Percentiles rank a stretch among this genome's conserved stretches.
phyloP scores from a whole-genome alignment of 2,329 filamentous ascomycete species.

The Rutstroemia sp. region DNA sequence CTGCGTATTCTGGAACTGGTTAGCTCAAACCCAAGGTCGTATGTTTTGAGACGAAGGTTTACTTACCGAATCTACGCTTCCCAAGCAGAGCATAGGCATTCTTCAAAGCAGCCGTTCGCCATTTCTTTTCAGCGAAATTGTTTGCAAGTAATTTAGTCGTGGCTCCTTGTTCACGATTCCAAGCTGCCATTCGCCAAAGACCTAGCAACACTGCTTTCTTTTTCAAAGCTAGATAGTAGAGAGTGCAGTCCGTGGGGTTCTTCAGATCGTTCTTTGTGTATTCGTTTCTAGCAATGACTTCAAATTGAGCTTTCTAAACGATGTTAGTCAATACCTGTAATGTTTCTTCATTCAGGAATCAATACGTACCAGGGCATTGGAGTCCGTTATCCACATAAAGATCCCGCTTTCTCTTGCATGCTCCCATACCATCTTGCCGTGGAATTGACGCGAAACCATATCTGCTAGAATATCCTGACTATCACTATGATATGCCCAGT shows the following conservation, averaged over 20 bases:
- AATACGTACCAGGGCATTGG: constrained; percentile 60
- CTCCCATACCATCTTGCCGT: constrained; percentile 75
- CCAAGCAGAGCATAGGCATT: constrained; percentile 95
- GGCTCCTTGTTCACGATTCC: constrained; percentile 77
- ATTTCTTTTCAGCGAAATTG: constrained; percentile 80
- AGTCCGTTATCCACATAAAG: constrained; percentile 89
- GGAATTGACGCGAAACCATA: constrained; percentile 72
- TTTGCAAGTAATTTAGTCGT: constrained; percentile 80
- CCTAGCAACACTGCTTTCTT: constrained; percentile 89
- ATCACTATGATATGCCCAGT: constrained; percentile 76
- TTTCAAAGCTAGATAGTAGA: constrained; percentile 83
- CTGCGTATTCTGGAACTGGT: constrained; percentile 68
- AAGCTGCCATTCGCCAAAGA: constrained; percentile 88
- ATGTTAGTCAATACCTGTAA: constrained; percentile 9
- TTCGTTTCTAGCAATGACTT: constrained; percentile 84
- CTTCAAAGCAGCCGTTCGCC: constrained; percentile 84
- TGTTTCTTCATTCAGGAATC: neutral
- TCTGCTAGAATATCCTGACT: constrained; percentile 87
- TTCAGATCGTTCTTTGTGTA: constrained; percentile 83
- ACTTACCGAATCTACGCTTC: constrained; percentile 73
- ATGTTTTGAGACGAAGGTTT: neutral
- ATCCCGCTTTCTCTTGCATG: constrained; percentile 80
- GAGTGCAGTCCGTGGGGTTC: constrained; percentile 82
- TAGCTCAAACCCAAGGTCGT: constrained; percentile 9
- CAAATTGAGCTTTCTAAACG: constrained; percentile 66